phyloP scores from a whole-genome alignment of 2,329 filamentous ascomycete species.

The Trichoderma breve region DNA sequence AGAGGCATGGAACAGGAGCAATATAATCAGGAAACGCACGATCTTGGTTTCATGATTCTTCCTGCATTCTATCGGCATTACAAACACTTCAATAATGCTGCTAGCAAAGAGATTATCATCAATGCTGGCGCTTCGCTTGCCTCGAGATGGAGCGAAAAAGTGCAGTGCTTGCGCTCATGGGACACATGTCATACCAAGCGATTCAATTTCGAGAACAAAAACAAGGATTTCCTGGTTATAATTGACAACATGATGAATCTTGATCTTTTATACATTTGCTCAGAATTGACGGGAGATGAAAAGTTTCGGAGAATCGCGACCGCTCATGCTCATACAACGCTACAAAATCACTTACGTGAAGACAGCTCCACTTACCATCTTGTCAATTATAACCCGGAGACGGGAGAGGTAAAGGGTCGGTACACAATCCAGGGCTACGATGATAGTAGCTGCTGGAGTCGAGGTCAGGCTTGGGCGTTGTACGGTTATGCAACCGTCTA shows the following conservation, averaged over 20 bases:
- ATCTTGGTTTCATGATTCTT: slow-evolving; percentile 23
- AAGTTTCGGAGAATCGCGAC: slow-evolving; percentile 18
- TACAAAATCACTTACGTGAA: slow-evolving; percentile 11
- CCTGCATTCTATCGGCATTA: slow-evolving; percentile 18
- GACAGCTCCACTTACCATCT: slow-evolving; percentile 22
- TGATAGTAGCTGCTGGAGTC: slow-evolving; percentile 19
- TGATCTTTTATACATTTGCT: slow-evolving; percentile 20
- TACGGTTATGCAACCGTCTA: slow-evolving; percentile 21
- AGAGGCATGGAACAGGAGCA: slow-evolving; percentile 20
- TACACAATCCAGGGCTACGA: slow-evolving; percentile 22
- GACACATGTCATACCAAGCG: slow-evolving; percentile 10
- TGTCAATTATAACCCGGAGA: slow-evolving; percentile 20
- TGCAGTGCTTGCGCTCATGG: slow-evolving; percentile 21
- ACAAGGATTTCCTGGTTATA: slow-evolving; percentile 20
- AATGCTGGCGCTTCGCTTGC: slow-evolving; percentile 18
- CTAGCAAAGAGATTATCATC: slow-evolving; percentile 15
- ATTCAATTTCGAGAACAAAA: slow-evolving; percentile 10
- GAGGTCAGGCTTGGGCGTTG: slow-evolving; percentile 22
- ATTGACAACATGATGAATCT: slow-evolving; percentile 26
- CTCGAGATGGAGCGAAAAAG: slow-evolving; percentile 21
- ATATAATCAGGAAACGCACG: slow-evolving; percentile 19
- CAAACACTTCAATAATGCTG: background rate
- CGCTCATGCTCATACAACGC: slow-evolving; percentile 17
- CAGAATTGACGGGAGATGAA: slow-evolving; percentile 17
- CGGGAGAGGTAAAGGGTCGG: slow-evolving; percentile 18